Evolutionary conservation across 768 basidiomycete species (phyloP).

Genomic region (Mycena chlorophos): DNA sequence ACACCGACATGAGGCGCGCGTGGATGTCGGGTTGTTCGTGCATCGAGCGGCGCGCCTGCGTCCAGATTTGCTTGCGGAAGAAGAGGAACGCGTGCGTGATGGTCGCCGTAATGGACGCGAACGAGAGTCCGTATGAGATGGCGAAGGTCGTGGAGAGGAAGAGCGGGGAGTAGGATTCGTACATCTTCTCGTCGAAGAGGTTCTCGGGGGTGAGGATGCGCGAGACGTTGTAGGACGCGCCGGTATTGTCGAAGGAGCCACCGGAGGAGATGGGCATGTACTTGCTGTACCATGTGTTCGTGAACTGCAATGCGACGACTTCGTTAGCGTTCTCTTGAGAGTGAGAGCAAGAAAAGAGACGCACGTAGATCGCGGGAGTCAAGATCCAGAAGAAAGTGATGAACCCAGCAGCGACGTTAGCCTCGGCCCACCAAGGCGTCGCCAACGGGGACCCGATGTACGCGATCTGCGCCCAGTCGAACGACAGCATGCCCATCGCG

Average conservation of each 20-base stretch:
- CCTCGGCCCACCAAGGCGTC: conserved; percentile 63
- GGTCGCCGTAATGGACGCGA: conserved; percentile 77
- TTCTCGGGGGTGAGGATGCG: conserved; percentile 52
- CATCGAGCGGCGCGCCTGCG: conserved; percentile 67
- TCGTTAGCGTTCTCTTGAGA: conserved; percentile 2
- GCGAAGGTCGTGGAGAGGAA: conserved; percentile 75
- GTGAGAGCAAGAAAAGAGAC: conserved; percentile 19
- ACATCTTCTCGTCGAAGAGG: not conserved
- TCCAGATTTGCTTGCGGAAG: conserved; percentile 80
- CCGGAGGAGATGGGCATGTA: conserved; percentile 69
- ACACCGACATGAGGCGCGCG: conserved; percentile 75
- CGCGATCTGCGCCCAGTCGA: conserved; percentile 58
- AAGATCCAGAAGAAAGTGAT: conserved; percentile 40
- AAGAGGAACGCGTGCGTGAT: conserved; percentile 70
- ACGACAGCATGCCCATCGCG: conserved; percentile 38
- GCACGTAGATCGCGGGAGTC: conserved; percentile 57
- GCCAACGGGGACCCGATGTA: conserved; percentile 55
- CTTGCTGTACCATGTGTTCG: conserved; percentile 58
- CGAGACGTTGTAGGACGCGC: conserved; percentile 55
- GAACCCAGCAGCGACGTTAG: conserved; percentile 34
- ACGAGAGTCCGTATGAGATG: conserved; percentile 71
- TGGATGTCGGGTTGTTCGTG: conserved; percentile 84
- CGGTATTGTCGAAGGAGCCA: conserved; percentile 65
- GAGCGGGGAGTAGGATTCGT: conserved; percentile 59
- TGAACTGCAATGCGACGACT: conserved; percentile 41